Evolutionary conservation across 345 rosid genomes (phyloP), one percentile per base, ranked within the genome.

Genomic region (Citrus trifoliata): DNA sequence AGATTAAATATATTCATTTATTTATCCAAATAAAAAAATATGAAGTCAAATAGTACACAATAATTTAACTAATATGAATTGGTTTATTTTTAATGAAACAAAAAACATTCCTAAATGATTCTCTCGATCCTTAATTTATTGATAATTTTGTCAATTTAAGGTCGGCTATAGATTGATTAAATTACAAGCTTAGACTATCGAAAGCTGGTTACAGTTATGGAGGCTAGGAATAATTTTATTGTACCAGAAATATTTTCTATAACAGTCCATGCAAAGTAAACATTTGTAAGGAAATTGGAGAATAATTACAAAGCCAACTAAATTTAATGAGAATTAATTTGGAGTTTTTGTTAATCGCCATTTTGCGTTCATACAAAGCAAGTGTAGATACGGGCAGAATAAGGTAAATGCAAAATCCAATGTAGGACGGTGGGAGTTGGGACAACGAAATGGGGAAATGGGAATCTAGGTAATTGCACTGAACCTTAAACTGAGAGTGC

Each of bases 381-480:
- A 33, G 24, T 0, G 19, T 2, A 24, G 12, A 30, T 53, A 53
- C 6, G 0, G 27, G 10, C 35, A 22, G 10, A 30, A 16, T 3
- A 18, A 30, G 16, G 46, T 21, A 10, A 19, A 21, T 5, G 42
- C 46, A 19, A 30, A 71, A 21, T 71, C 75, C 59, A 46, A 16
- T 42, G 46, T 25, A 10, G 48, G 48, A 10, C 4, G 0, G 4
- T 42, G 1, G 14, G 48, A 2, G 48, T 10, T 42, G 14, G 33
- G 46, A 67, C 48, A 22, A 8, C 42, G 10, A 58, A 51, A 30
- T 62, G 77, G 83, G 81, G 71, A 69, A 84, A 37, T 76, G 76
- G 66, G 83, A 80, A 84, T 84, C 86, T 82, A 58, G 85, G 82
- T 80, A 67, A 65, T 63, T 72, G 81, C 10, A 83, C 64, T 66